Base-by-base conservation (phyloP, 2,329 filamentous ascomycete species). In the Escovopsis weberi region DNA sequence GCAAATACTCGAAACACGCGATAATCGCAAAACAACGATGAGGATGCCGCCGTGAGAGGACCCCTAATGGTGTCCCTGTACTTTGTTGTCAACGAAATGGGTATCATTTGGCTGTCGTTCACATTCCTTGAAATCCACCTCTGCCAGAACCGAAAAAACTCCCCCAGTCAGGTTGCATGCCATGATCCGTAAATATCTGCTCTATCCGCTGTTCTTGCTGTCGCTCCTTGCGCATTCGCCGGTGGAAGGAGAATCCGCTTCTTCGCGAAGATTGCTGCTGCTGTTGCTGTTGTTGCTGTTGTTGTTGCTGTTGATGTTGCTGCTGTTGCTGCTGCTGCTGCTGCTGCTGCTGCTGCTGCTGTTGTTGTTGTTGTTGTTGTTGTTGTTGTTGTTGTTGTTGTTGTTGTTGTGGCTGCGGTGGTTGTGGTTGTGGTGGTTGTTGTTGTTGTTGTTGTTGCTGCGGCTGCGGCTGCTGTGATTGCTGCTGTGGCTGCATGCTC, bases 181-280 rank as follows among this genome's bases (percentile, higher is more conserved):
- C 62, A 47, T 67, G 61, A 43, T 66, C 61, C 42, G 65, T 65
- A 56, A 73, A 64, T 55, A 73, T 67, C 33, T 70, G 68, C 43
- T 71, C 67, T 48, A 71, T 68, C 33, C 68, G 61, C 46, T 57
- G 55, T 48, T 62, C 61, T 46, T 58, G 55, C 35, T 56, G 56
- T 28, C 55, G 51, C 7, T 54, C 52, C 11, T 47, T 48, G 8
- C 51, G 50, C 18, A 48, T 47, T 18, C 54, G 50, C 34, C 53
- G 50, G 40, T 54, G 50, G 36, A 51, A 48, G 15, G 53, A 53
- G 12, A 54, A 51, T 37, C 61, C 55, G 30, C 55, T 50, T 44
- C 56, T 56, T 37, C 33, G 28, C 10, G 28, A 30, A 30, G 28
- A 10, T 10, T 30, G 35, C 23, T 28, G 33, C 36, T 33, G 39